These are phyloP conservation scores for Vigna angularis DNA, from an alignment of 306 rosid genomes.

Conservation along the genomic window DNA sequence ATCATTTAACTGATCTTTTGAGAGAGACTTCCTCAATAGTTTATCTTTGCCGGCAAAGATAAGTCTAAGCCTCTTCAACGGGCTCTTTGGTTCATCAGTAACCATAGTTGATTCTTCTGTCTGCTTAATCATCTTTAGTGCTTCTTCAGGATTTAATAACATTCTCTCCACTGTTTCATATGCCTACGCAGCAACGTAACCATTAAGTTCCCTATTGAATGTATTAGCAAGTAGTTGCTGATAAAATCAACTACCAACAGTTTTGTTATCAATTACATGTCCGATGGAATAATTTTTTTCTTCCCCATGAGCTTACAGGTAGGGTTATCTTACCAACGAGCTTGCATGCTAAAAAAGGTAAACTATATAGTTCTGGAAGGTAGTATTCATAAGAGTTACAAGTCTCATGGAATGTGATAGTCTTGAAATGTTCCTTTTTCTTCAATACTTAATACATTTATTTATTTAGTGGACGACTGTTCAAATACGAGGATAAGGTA, in stretches of 20 bases:
- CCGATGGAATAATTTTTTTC: conserved; percentile 22
- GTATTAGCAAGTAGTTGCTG: conserved; percentile 20
- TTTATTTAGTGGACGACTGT: neutral
- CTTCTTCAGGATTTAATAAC: conserved; percentile 87
- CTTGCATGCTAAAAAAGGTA: neutral
- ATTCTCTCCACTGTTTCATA: conserved; percentile 90
- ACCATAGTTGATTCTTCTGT: conserved; percentile 59
- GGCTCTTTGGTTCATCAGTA: conserved; percentile 61
- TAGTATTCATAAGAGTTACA: neutral
- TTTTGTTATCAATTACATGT: conserved; percentile 15
- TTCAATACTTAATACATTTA: conserved; percentile 1
- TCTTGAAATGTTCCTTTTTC: neutral
- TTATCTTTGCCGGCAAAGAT: conserved; percentile 79
- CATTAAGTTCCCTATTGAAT: conserved; percentile 24
- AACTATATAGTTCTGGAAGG: conserved; percentile 14
- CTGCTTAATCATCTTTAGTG: conserved; percentile 68
- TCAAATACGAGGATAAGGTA: conserved; percentile 23
- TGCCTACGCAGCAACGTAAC: conserved; percentile 56
- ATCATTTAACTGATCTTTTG: conserved; percentile 51
- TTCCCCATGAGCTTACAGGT: conserved; percentile 2
- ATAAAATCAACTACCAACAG: conserved; percentile 16
- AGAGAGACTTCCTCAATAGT: conserved; percentile 49
- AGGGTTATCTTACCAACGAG: conserved; percentile 7
- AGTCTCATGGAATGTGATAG: conserved; percentile 2
- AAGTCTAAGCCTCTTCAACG: conserved; percentile 70